Evolutionary conservation across 2,329 filamentous ascomycete species (phyloP).

Genomic region (Fusarium keratoplasticum): DNA sequence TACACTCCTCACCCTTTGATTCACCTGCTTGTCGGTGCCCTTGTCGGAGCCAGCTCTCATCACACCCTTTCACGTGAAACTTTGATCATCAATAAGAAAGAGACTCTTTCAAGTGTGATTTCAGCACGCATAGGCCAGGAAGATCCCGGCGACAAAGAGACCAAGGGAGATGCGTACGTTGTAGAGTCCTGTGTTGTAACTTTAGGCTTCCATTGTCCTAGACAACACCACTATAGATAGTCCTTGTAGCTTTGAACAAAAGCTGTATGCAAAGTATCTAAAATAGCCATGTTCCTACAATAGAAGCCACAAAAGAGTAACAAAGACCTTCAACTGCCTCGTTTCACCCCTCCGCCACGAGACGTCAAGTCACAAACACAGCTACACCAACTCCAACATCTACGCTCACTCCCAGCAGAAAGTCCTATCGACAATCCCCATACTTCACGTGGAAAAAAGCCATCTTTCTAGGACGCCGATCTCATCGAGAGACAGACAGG

Average conservation of each 20-base stretch:
- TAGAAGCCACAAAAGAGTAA: not conserved
- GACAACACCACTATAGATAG: not conserved
- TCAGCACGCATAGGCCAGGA: not conserved
- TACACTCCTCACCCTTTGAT: not conserved
- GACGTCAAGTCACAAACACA: constrained; percentile 3
- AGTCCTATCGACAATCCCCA: not conserved
- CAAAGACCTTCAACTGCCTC: not conserved
- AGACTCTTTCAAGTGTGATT: not conserved
- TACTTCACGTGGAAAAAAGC: not conserved
- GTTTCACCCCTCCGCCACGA: not conserved
- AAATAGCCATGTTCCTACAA: not conserved
- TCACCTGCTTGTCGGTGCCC: not conserved
- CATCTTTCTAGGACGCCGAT: constrained; percentile 9
- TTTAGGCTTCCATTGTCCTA: not conserved
- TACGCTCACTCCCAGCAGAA: not conserved
- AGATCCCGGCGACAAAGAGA: not conserved
- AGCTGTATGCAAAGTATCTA: not conserved
- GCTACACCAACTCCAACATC: constrained; percentile 13
- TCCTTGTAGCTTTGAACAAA: not conserved
- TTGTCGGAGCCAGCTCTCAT: not conserved
- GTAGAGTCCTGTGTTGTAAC: not conserved
- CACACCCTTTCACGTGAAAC: not conserved
- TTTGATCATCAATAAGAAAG: not conserved
- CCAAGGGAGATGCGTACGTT: not conserved
- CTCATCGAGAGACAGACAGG: not conserved